A percentile compares a stretch with the other conserved stretches of the same genome.
These are phyloP conservation scores for Phytophthora fragariae DNA, from an alignment of 352 stramenopile genomes.

Conservation along the genomic window DNA sequence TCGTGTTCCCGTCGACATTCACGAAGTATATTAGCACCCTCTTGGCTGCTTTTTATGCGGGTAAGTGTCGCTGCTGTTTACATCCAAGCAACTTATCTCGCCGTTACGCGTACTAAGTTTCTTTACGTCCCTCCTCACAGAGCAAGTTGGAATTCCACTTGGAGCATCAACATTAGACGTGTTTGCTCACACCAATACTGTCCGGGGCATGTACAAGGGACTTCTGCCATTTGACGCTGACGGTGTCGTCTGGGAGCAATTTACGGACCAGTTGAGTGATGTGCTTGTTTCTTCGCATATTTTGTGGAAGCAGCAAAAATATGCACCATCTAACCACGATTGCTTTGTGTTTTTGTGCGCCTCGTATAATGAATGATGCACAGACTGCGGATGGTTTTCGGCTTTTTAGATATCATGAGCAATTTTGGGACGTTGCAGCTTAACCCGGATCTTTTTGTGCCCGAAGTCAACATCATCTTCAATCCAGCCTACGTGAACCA, in stretches of 20 bases:
- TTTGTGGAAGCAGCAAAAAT: not conserved
- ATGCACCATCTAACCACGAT: slow-evolving; percentile 11
- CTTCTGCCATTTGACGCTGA: slow-evolving; percentile 71
- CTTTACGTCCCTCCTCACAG: slow-evolving; percentile 30
- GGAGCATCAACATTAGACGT: slow-evolving; percentile 77
- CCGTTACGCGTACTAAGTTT: not conserved
- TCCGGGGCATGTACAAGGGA: slow-evolving; percentile 77
- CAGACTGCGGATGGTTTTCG: slow-evolving; percentile 85
- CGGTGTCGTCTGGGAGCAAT: slow-evolving; percentile 68
- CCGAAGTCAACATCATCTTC: slow-evolving; percentile 79
- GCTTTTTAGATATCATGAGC: slow-evolving; percentile 78
- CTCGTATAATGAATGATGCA: not conserved
- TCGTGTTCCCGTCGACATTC: slow-evolving; percentile 78
- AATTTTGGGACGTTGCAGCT: slow-evolving; percentile 82
- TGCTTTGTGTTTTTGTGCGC: slow-evolving; percentile 6
- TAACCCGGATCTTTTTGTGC: slow-evolving; percentile 69
- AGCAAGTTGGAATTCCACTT: slow-evolving; percentile 77
- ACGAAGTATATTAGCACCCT: slow-evolving; percentile 83
- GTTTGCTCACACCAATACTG: slow-evolving; percentile 72
- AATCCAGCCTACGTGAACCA: slow-evolving; percentile 78
- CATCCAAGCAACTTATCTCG: not conserved
- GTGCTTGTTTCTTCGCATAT: not conserved
- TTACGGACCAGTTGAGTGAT: slow-evolving; percentile 73
- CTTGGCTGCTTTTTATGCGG: slow-evolving; percentile 77
- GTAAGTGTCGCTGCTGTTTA: slow-evolving; percentile 35